Base-by-base conservation (phyloP, 768 basidiomycete species). In the Termitomyces sp. region DNA sequence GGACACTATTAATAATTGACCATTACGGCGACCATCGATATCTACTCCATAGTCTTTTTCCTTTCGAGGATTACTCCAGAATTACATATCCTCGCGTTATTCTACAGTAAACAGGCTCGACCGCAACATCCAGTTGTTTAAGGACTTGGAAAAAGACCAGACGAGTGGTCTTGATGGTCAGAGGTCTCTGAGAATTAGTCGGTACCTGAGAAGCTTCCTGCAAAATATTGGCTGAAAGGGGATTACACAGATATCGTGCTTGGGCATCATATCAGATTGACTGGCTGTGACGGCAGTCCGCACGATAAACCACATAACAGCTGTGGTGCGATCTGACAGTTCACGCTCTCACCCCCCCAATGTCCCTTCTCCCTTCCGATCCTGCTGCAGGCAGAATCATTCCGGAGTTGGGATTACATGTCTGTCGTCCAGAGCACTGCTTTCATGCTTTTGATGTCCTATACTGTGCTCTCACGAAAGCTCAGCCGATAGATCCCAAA, bases 371-470 rank as follows among this genome's bases (percentile, higher is more conserved):
- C 65, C 82, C 81, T 44, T 74, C 79, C 48, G 71, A 81, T 69
- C 80, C 79, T 61, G 70, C 72, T 64, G 71, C 74, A 63, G 74
- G 73, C 60, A 61, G 60, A 63, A 58, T 63, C 59, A 66, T 65
- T 62, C 67, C 72, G 64, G 78, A 73, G 61, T 65, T 70, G 66
- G 76, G 74, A 57, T 67, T 69, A 63, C 66, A 76, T 59, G 74
- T 76, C 63, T 93, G 91, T 76, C 79, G 73, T 18, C 80, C 79
- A 34, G 85, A 90, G 63, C 91, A 94, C 68, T 89, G 87, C 67
- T 92, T 84, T 68, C 80, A 88, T 69, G 88, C 88, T 46, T 94
- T 92, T 68, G 91, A 93, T 67, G 74, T 86, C 31, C 76, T 93
- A 55, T 91, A 88, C 70, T 92, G 89, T 68, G 78, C 82, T n/a